Percentiles rank a stretch among this genome's conserved stretches.
Conservation (phyloP, 257 asterid species). For the Nicotiana paniculata region DNA sequence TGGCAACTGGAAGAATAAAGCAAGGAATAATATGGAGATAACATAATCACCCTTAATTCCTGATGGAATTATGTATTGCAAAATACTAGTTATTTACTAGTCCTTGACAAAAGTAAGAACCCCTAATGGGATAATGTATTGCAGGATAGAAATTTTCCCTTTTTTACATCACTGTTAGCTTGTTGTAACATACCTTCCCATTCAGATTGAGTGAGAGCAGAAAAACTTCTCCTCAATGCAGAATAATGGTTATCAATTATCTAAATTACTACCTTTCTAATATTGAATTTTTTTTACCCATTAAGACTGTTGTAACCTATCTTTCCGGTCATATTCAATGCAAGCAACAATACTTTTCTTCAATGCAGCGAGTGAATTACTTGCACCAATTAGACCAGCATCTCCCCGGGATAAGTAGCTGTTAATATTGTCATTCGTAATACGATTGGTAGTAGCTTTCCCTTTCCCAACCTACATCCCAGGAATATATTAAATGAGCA, state of each 20-base stretch:
- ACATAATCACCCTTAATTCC: too few relatives aligned
- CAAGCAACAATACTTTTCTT: not conserved
- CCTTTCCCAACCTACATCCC: not conserved
- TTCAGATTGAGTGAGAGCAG: too few relatives aligned
- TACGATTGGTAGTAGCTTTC: not conserved
- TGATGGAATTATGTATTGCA: too few relatives aligned
- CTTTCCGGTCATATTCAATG: not conserved
- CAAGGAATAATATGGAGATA: too few relatives aligned
- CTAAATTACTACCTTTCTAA: not conserved
- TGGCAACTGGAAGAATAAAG: not conserved
- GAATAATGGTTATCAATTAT: not conserved
- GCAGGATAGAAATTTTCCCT: too few relatives aligned
- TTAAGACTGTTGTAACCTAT: constrained; percentile 14
- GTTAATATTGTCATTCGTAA: not conserved
- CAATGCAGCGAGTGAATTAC: not conserved
- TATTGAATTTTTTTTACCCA: not conserved
- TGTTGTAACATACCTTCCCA: too few relatives aligned
- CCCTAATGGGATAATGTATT: too few relatives aligned
- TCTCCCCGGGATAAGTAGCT: not conserved
- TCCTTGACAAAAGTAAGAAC: too few relatives aligned
- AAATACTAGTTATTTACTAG: too few relatives aligned
- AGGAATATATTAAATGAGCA: not conserved
- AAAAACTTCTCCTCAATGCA: too few relatives aligned
- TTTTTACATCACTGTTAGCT: too few relatives aligned
- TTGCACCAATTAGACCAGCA: not conserved